phyloP scores from a whole-genome alignment of 768 basidiomycete species.

The Amanita exitialis region DNA sequence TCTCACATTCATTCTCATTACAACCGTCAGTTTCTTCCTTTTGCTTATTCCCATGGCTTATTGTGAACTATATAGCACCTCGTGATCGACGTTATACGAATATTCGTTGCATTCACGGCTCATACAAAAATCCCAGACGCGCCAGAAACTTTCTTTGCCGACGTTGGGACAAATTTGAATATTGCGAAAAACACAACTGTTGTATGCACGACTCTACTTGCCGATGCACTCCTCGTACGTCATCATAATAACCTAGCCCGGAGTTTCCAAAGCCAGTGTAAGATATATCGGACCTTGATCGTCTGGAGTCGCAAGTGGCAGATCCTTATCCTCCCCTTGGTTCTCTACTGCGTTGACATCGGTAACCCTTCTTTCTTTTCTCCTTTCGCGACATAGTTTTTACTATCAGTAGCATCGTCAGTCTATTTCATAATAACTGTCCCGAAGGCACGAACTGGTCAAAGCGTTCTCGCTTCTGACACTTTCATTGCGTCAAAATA shows the following conservation, averaged over 20 bases:
- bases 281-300: conserved; percentile 5
- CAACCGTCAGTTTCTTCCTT: not conserved
- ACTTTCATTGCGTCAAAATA: not conserved
- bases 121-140: not conserved
- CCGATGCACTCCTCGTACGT: conserved; percentile 1
- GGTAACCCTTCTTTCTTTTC: not conserved
- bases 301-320: conserved; percentile 1
- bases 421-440: conserved; percentile 2
- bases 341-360: not conserved
- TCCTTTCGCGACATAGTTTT: not conserved
- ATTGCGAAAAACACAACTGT: conserved; percentile 1
- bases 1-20: conserved; percentile 1
- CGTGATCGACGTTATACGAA: not conserved
- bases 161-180: conserved; percentile 2
- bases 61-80: not conserved
- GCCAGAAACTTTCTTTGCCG: not conserved
- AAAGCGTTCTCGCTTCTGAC: not conserved
- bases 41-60: not conserved
- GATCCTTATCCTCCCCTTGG: not conserved
- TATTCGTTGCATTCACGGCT: not conserved
- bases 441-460: not conserved
- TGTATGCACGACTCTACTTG: not conserved
- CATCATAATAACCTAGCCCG: not conserved
- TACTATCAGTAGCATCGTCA: not conserved
- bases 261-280: not conserved